phyloP scores from a whole-genome alignment of 192 early-diverging fungal species.

The Powellomyces hirtus region DNA sequence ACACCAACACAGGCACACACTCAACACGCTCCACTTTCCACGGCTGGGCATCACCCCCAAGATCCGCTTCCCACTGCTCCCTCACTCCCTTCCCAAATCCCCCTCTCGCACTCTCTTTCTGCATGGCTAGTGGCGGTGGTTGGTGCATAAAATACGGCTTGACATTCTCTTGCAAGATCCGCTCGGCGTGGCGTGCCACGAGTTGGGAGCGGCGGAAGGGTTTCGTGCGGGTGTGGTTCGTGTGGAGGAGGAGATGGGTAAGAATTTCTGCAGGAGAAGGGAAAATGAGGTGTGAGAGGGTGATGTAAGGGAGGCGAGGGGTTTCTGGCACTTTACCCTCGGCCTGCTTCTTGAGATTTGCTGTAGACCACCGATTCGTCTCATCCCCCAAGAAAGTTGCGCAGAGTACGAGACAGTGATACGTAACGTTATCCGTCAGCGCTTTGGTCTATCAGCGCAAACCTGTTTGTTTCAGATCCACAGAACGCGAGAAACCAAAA shows the following conservation, averaged over 20 bases:
- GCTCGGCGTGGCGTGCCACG: conserved; percentile 4
- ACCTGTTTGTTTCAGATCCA: too few relatives aligned
- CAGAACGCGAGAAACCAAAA: too few relatives aligned
- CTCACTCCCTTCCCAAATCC: neutral
- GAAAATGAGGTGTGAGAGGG: neutral
- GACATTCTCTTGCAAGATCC: conserved; percentile 20
- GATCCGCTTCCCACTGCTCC: neutral
- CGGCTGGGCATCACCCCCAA: conserved; percentile 20
- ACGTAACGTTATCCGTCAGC: neutral
- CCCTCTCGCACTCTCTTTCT: neutral
- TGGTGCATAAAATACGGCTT: conserved; percentile 29
- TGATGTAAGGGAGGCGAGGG: neutral
- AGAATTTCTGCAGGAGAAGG: neutral
- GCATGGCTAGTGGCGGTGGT: neutral
- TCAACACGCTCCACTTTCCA: conserved; percentile 35
- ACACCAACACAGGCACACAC: conserved; percentile 35
- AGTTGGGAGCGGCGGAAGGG: neutral
- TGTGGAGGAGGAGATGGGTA: neutral
- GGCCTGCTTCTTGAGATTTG: neutral
- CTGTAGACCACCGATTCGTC: conserved; percentile 5
- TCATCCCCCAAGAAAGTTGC: conserved; percentile 28
- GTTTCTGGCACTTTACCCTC: neutral
- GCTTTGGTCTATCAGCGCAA: too few relatives aligned
- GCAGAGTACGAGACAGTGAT: conserved; percentile 16
- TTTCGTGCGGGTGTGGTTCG: neutral